A percentile compares a stretch with the other conserved stretches of the same genome.
Conservation (phyloP, 345 rosid genomes). For the Tarenaya hassleriana region DNA sequence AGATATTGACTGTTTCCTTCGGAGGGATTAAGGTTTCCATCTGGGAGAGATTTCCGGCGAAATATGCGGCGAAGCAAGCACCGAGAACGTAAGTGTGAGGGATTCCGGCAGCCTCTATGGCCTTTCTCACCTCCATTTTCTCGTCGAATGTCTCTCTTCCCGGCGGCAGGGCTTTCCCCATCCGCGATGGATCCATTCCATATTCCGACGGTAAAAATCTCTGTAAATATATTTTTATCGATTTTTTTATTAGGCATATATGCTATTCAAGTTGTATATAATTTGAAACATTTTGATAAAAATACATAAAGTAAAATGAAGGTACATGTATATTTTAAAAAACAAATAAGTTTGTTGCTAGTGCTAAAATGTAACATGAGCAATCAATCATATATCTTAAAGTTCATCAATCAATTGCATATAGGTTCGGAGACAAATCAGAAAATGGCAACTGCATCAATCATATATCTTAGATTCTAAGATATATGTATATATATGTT, state of each 20-base stretch:
- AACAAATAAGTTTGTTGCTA: too few relatives aligned
- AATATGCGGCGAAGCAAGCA: conserved; percentile 76
- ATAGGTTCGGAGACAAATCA: too few relatives aligned
- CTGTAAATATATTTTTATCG: conserved; percentile 22
- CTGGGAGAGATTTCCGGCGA: conserved; percentile 65
- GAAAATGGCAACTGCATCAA: too few relatives aligned
- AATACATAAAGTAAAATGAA: too few relatives aligned
- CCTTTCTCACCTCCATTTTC: conserved; percentile 69
- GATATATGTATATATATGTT: too few relatives aligned
- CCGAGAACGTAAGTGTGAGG: conserved; percentile 69
- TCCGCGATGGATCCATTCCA: conserved; percentile 75
- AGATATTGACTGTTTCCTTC: conserved; percentile 35
- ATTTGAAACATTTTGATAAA: too few relatives aligned
- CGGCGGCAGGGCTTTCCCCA: conserved; percentile 70
- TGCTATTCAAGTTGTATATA: neutral
- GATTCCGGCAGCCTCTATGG: conserved; percentile 66
- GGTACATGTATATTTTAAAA: too few relatives aligned
- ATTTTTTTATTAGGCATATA: neutral
- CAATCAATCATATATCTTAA: too few relatives aligned
- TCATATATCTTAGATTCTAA: too few relatives aligned
- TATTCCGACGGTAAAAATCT: conserved; percentile 85
- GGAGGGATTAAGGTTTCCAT: conserved; percentile 64
- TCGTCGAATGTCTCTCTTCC: conserved; percentile 76
- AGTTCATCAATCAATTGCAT: too few relatives aligned
- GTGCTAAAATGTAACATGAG: too few relatives aligned